Percentiles rank a stretch among this genome's conserved stretches.
phyloP scores from a whole-genome alignment of 352 stramenopile genomes.

The Phytophthora citrophthora region DNA sequence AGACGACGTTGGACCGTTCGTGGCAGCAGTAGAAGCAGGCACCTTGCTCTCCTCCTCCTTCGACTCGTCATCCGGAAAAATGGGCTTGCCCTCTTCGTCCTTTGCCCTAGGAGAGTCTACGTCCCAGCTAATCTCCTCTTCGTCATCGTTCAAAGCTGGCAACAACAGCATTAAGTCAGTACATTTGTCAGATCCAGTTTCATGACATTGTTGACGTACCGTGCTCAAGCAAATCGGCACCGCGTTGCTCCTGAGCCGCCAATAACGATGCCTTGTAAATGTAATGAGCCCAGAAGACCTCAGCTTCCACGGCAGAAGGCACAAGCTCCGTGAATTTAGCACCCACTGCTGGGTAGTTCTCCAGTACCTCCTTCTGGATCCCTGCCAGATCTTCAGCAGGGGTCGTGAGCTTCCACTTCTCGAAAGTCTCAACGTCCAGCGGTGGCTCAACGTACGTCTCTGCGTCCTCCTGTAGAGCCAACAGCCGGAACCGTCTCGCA shows the following conservation, averaged over 20 bases:
- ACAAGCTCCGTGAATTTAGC: slow-evolving; percentile 68
- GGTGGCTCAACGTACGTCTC: slow-evolving; percentile 70
- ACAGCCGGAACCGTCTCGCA: slow-evolving; percentile 60
- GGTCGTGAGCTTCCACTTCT: slow-evolving; percentile 59
- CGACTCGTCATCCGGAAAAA: slow-evolving; percentile 53
- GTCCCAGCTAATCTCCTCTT: slow-evolving; percentile 78
- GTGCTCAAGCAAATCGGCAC: slow-evolving; percentile 67
- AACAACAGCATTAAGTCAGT: slow-evolving; percentile 8
- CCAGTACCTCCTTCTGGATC: slow-evolving; percentile 61
- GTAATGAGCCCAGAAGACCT: slow-evolving; percentile 76
- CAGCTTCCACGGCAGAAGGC: slow-evolving; percentile 48
- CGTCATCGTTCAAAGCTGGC: slow-evolving; percentile 60
- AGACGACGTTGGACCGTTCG: slow-evolving; percentile 39
- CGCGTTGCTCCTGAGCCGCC: slow-evolving; percentile 69
- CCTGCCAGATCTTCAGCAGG: slow-evolving; percentile 41
- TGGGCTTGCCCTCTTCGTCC: slow-evolving; percentile 40
- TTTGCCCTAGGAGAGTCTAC: slow-evolving; percentile 62
- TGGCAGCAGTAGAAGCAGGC: slow-evolving; percentile 6
- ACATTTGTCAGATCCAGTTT: too few relatives aligned
- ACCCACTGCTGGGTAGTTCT: slow-evolving; percentile 67
- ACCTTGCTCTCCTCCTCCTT: slow-evolving; percentile 45
- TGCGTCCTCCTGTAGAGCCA: slow-evolving; percentile 68
- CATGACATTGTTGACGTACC: slow-evolving; percentile 32
- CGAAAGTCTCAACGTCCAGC: slow-evolving; percentile 64
- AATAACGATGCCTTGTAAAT: slow-evolving; percentile 79